Evolutionary conservation across 352 stramenopile genomes (phyloP).

Genomic region (Elongisporangium prolatum): DNA sequence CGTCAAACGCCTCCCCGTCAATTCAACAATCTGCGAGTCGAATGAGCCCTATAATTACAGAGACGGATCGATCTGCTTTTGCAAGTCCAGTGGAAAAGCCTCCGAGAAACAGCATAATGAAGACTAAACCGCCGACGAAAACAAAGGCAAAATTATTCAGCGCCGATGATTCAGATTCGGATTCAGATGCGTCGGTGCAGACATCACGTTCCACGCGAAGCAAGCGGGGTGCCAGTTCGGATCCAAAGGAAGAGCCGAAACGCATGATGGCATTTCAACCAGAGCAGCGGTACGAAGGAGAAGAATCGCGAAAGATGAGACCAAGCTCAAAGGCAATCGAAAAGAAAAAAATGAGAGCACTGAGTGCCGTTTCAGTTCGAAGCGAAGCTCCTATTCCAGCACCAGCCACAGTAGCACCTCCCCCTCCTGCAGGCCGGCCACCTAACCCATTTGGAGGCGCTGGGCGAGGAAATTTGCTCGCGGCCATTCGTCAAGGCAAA

Average conservation of each 20-base stretch:
- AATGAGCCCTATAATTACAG: background rate
- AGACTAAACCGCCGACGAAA: constrained; percentile 11
- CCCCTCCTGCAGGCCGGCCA: constrained; percentile 16
- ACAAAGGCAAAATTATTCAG: constrained; percentile 47
- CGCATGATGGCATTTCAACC: background rate
- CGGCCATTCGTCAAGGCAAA: constrained; percentile 68
- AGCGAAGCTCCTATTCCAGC: background rate
- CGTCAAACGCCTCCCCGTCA: constrained; percentile 8
- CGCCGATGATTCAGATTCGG: constrained; percentile 41
- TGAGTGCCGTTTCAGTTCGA: constrained; percentile 11
- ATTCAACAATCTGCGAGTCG: background rate
- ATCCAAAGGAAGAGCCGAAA: background rate
- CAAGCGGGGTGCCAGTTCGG: constrained; percentile 20
- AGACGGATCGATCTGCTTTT: background rate
- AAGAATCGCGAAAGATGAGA: constrained; percentile 15
- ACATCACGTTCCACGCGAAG: constrained; percentile 19
- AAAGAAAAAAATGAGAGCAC: constrained; percentile 5
- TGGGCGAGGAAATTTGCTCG: constrained; percentile 59
- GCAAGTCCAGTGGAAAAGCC: constrained; percentile 14
- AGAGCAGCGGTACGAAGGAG: background rate
- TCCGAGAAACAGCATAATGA: constrained; percentile 7
- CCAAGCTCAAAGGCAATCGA: constrained; percentile 33
- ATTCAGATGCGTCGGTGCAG: constrained; percentile 41
- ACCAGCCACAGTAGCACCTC: constrained; percentile 6
- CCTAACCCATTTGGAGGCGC: constrained; percentile 67